Evolutionary conservation across 345 rosid genomes (phyloP).

Genomic region (Aegle marmelos): DNA sequence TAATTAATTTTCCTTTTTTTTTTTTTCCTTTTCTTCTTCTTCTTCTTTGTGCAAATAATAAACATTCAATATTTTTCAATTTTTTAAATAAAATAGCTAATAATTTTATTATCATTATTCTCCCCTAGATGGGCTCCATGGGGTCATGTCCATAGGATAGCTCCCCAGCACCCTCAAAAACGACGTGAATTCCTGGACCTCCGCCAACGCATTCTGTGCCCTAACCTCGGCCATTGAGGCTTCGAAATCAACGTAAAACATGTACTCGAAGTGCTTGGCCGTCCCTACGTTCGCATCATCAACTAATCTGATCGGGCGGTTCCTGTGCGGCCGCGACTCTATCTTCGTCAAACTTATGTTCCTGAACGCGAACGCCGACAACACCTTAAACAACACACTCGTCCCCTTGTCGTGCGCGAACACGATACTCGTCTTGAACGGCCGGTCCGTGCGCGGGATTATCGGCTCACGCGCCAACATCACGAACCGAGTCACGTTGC

Average conservation of each 20-base stretch:
- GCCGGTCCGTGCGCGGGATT: slow-evolving; percentile 89
- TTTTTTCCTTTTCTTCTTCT: background rate
- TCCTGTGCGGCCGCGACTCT: slow-evolving; percentile 90
- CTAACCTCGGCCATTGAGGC: slow-evolving; percentile 95
- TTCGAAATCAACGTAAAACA: slow-evolving; percentile 89
- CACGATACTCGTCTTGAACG: slow-evolving; percentile 95
- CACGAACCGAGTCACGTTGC: slow-evolving; percentile 93
- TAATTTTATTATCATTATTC: slow-evolving; percentile 11
- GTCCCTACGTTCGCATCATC: slow-evolving; percentile 81
- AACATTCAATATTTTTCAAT: background rate
- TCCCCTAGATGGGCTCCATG: slow-evolving; percentile 69
- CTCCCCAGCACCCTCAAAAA: slow-evolving; percentile 95
- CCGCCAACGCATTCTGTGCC: slow-evolving; percentile 94
- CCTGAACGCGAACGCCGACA: slow-evolving; percentile 90
- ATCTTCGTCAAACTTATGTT: slow-evolving; percentile 88
- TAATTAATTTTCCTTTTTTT: slow-evolving; percentile 3
- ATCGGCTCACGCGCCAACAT: slow-evolving; percentile 97
- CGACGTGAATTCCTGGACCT: slow-evolving; percentile 98
- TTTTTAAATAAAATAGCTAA: no score
- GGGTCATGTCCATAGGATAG: slow-evolving; percentile 99
- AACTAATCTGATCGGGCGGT: slow-evolving; percentile 67
- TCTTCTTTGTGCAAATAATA: slow-evolving; percentile 27
- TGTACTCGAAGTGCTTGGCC: slow-evolving; percentile 85
- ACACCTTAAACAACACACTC: slow-evolving; percentile 85
- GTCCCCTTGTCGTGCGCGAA: slow-evolving; percentile 96